phyloP scores from a whole-genome alignment of 2,329 filamentous ascomycete genomes.

The Alternaria hordeiaustralica region DNA sequence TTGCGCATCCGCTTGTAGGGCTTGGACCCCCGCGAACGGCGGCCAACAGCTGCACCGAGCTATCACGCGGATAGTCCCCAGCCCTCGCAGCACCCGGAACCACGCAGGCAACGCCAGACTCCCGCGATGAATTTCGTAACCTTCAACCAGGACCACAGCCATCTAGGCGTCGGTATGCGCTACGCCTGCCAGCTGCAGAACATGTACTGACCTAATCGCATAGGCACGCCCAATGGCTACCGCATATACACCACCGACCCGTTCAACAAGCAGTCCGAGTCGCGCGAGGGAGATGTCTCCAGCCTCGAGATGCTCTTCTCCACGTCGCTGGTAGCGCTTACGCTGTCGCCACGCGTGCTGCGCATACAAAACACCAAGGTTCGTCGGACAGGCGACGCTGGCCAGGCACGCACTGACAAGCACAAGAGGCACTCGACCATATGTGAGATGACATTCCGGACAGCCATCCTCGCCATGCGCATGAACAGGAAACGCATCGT shows the following conservation, averaged over 20 bases:
- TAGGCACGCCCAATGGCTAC: constrained; percentile 91
- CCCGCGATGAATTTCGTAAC: constrained; percentile 90
- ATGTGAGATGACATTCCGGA: constrained; percentile 97
- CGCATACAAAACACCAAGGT: constrained; percentile 99
- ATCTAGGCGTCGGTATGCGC: constrained; percentile 84
- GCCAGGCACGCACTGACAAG: constrained; percentile 10
- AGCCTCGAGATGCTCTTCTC: constrained; percentile 99
- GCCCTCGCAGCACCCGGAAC: constrained; percentile 5
- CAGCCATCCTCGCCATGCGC: constrained; percentile 91
- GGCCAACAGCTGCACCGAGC: constrained; percentile 30
- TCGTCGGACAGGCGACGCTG: constrained; percentile 32
- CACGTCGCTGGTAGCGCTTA: constrained; percentile 91
- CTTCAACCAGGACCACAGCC: constrained; percentile 99
- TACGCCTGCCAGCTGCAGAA: no score
- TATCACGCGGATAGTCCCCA: constrained; percentile 13
- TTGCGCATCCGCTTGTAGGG: constrained; percentile 17
- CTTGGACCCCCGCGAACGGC: constrained; percentile 12
- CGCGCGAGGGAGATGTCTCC: constrained; percentile 91
- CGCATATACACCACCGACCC: constrained; percentile 97
- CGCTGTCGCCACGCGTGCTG: constrained; percentile 87
- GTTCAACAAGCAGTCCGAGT: constrained; percentile 93
- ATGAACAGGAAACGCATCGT: constrained; percentile 93
- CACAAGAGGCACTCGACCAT: constrained; percentile 77
- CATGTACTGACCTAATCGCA: constrained; percentile 13
- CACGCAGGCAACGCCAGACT: constrained; percentile 21